Conservation (phyloP, 2,329 filamentous ascomycete genomes). For the Penicillium sp. region DNA sequence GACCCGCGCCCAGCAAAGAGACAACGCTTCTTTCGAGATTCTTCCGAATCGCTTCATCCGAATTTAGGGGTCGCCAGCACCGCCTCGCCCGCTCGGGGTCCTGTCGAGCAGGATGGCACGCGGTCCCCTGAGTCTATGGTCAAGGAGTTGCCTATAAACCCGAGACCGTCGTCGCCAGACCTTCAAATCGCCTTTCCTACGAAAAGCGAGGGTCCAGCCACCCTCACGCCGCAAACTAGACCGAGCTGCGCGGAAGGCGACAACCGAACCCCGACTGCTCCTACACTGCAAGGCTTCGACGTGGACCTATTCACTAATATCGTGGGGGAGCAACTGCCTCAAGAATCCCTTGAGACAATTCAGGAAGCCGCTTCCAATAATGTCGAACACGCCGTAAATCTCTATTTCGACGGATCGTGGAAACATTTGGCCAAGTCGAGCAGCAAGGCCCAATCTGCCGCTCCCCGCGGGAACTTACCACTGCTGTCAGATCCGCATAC, state of each 20-base stretch:
- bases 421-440: constrained; percentile 29
- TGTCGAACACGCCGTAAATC: constrained; percentile 57
- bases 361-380: constrained; percentile 48
- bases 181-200: neutral
- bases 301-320: constrained; percentile 51
- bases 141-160: neutral
- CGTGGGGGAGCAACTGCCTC: constrained; percentile 49
- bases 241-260: neutral
- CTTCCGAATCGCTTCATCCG: constrained; percentile 27
- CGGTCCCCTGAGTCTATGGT: neutral
- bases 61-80: constrained; percentile 15
- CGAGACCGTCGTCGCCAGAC: neutral
- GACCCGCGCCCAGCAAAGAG: constrained; percentile 56
- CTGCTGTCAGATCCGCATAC: constrained; percentile 1
- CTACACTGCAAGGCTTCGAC: constrained; percentile 44
- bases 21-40: constrained; percentile 57
- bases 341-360: constrained; percentile 44
- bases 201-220: neutral
- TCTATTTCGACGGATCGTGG: constrained; percentile 61
- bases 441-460: constrained; percentile 5
- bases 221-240: neutral
- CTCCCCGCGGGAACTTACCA: constrained; percentile 9
- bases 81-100: constrained; percentile 6
- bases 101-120: neutral
- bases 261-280: constrained; percentile 1